A percentile compares a stretch with the other conserved stretches of the same genome.
Conservation (phyloP, 805 yeast species). For the Yamadazyma tumulicola region DNA sequence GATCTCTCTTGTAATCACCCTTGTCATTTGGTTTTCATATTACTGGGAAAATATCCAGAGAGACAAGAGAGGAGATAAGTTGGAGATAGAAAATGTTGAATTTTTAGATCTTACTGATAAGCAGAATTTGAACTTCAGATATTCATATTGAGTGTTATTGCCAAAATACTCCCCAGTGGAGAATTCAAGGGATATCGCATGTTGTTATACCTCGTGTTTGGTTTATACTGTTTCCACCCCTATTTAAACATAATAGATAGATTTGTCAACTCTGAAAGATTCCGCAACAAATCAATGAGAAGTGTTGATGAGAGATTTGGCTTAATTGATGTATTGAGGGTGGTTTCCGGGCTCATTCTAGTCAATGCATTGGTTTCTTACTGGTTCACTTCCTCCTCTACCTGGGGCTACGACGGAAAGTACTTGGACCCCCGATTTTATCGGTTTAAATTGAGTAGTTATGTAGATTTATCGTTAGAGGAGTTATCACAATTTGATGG, state of each 20-base stretch:
- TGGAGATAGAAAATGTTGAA: constrained; percentile 38
- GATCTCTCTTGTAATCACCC: constrained; percentile 23
- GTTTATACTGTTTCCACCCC: no score
- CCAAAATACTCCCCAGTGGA: no score
- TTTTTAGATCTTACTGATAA: constrained; percentile 52
- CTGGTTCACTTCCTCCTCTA: constrained; percentile 51
- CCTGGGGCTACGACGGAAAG: constrained; percentile 62
- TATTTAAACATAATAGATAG: no score
- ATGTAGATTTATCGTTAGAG: constrained; percentile 35
- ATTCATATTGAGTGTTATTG: no score
- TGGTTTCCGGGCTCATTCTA: constrained; percentile 44
- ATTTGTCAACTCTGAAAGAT: not conserved
- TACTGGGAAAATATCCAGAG: constrained; percentile 34
- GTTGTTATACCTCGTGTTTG: no score
- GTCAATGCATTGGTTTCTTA: constrained; percentile 51
- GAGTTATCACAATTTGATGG: constrained; percentile 55
- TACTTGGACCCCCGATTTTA: constrained; percentile 44
- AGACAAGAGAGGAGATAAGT: constrained; percentile 18
- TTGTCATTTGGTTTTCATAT: constrained; percentile 24
- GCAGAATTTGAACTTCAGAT: constrained; percentile 54
- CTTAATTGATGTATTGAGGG: constrained; percentile 39
- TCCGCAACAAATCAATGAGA: not conserved
- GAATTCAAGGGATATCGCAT: no score
- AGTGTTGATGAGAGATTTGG: constrained; percentile 16
- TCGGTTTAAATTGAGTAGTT: constrained; percentile 16